These are phyloP conservation scores for Funneliformis geosporum DNA, from an alignment of 192 early-diverging fungal genomes.

Conservation along the genomic window DNA sequence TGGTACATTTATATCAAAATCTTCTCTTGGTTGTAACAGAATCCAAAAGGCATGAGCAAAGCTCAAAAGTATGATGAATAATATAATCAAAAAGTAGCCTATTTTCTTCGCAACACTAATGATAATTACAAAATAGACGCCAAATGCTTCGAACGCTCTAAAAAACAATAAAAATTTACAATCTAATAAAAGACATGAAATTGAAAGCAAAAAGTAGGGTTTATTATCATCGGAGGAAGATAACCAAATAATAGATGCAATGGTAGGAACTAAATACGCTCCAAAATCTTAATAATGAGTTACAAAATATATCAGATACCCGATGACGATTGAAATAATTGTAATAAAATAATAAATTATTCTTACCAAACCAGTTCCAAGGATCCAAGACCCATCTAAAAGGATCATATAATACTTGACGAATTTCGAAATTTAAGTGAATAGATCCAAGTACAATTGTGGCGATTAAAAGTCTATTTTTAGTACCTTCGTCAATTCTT, in stretches of 20 bases:
- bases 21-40: neutral
- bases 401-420: neutral
- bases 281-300: neutral
- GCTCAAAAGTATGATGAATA: neutral
- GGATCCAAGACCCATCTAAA: neutral
- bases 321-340: too few relatives aligned
- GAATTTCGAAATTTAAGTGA: neutral
- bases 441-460: neutral
- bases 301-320: neutral
- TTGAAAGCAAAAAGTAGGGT: neutral
- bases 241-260: neutral
- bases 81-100: neutral
- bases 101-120: conserved; percentile 1
- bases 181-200: neutral
- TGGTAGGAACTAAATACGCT: neutral
- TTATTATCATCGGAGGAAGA: neutral
- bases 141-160: neutral
- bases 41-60: conserved; percentile 7
- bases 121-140: conserved; percentile 15
- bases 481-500: neutral
- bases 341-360: neutral
- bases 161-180: conserved; percentile 15
- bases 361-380: conserved; percentile 18
- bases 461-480: neutral
- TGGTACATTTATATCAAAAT: neutral